A percentile compares a stretch with the other conserved stretches of the same genome.
phyloP scores from a whole-genome alignment of 2,329 filamentous ascomycete genomes.

The Aquanectria penicillioides region DNA sequence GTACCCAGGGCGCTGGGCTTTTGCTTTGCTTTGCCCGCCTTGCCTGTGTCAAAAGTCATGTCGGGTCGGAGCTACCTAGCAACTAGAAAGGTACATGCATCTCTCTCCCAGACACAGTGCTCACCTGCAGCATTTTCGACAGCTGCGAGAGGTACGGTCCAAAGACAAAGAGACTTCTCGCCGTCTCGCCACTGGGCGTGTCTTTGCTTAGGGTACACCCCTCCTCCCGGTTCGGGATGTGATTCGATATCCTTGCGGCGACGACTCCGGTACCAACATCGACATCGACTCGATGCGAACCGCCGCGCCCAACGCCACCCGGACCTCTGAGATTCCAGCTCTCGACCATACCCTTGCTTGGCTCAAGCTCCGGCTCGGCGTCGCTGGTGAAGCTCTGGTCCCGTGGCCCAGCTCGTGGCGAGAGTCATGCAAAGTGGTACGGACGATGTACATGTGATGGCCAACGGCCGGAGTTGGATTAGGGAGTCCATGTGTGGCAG shows the following conservation, averaged over 20 bases:
- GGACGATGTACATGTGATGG: constrained; percentile 41
- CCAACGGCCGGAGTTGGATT: constrained; percentile 42
- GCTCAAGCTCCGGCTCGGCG: constrained; percentile 33
- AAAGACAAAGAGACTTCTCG: background rate
- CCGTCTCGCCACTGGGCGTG: constrained; percentile 21
- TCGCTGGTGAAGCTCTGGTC: constrained; percentile 31
- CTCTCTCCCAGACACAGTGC: constrained; percentile 12
- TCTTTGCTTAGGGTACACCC: constrained; percentile 8
- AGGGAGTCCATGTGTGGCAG: constrained; percentile 41
- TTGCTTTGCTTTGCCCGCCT: constrained; percentile 21
- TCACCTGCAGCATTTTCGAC: constrained; percentile 8
- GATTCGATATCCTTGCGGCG: constrained; percentile 27
- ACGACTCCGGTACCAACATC: constrained; percentile 30
- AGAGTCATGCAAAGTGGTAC: constrained; percentile 40
- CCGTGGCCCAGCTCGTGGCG: constrained; percentile 35
- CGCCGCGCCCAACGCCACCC: constrained; percentile 37
- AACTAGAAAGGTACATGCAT: constrained; percentile 9
- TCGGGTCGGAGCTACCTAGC: constrained; percentile 12
- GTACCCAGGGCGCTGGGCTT: constrained; percentile 17
- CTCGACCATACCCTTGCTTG: constrained; percentile 24
- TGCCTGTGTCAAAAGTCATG: constrained; percentile 18
- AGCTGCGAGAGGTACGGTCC: background rate
- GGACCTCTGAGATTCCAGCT: constrained; percentile 32
- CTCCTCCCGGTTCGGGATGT: constrained; percentile 15
- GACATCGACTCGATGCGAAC: constrained; percentile 29